Conservation (phyloP, 208 protist genomes). For the Paratrypanosoma confusum region DNA sequence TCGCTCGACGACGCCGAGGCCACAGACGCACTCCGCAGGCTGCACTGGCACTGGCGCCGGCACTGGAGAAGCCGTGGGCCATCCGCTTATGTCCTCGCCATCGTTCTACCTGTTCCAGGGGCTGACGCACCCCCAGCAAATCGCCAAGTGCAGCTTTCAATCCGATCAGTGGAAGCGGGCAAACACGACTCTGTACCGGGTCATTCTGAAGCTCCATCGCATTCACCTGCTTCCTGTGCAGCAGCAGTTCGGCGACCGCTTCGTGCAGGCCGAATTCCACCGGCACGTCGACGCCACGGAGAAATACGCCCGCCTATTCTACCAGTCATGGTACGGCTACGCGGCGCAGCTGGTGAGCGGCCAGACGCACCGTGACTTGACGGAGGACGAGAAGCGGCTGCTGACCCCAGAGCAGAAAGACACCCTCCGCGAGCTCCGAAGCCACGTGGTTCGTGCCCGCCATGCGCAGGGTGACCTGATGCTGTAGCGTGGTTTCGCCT, state of each 20-base stretch:
- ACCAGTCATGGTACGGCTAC: conserved; percentile 80
- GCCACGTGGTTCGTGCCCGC: conserved; percentile 25
- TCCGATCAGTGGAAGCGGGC: conserved; percentile 46
- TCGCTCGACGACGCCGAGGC: too few species aligned
- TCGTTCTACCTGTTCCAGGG: too few species aligned
- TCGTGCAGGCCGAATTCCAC: conserved; percentile 68
- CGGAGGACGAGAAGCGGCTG: conserved; percentile 46
- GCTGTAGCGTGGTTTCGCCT: too few species aligned
- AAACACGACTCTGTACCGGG: conserved; percentile 64
- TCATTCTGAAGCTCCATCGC: conserved; percentile 63
- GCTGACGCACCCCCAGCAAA: conserved; percentile 53
- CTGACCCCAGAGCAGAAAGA: conserved; percentile 73
- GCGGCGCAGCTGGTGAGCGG: conserved; percentile 64
- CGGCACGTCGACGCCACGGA: conserved; percentile 62
- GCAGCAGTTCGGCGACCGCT: conserved; percentile 74
- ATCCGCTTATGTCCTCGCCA: too few species aligned
- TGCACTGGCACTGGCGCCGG: too few species aligned
- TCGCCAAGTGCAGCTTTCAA: conserved; percentile 20
- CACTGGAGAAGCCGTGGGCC: too few species aligned
- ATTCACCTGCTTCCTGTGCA: conserved; percentile 50
- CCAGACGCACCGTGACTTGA: conserved; percentile 60
- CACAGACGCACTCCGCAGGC: too few species aligned
- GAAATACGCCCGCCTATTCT: conserved; percentile 55
- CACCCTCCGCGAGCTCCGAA: conserved; percentile 47
- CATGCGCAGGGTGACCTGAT: conserved; percentile 17